phyloP scores from a whole-genome alignment of 208 protist genomes.

The Acanthamoeba triangularis region DNA sequence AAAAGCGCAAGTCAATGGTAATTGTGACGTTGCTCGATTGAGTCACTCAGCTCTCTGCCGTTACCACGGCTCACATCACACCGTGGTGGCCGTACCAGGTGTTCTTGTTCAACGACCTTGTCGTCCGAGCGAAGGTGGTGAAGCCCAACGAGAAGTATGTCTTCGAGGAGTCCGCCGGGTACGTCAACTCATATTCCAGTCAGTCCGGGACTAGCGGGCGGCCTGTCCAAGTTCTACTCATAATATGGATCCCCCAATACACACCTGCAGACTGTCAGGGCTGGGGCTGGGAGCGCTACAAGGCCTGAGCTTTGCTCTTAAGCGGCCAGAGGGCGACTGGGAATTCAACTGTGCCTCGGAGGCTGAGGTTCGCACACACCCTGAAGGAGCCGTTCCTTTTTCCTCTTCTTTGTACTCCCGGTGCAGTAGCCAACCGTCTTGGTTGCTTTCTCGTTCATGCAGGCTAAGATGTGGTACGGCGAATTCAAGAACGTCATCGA shows the following conservation, averaged over 20 bases:
- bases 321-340: conserved; percentile 72
- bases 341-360: conserved; percentile 28
- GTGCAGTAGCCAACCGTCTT: background rate
- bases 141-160: conserved; percentile 41
- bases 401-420: background rate
- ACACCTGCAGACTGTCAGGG: background rate
- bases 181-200: background rate
- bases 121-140: conserved; percentile 15
- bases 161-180: conserved; percentile 19
- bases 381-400: too few species aligned
- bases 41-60: background rate
- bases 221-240: background rate
- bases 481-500: conserved; percentile 48
- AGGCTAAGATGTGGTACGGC: conserved; percentile 52
- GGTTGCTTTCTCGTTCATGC: background rate
- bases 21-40: background rate
- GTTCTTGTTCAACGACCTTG: conserved; percentile 70
- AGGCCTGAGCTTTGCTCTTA: conserved; percentile 34
- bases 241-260: background rate
- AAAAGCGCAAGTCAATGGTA: conserved; percentile 65
- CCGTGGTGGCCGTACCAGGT: background rate
- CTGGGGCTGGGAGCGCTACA: background rate
- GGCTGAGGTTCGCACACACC: background rate
- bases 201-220: background rate
- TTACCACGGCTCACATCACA: background rate